Evolutionary conservation across 2,329 filamentous ascomycete genomes (phyloP).

Genomic region (Aspergillus puulaauensis): DNA sequence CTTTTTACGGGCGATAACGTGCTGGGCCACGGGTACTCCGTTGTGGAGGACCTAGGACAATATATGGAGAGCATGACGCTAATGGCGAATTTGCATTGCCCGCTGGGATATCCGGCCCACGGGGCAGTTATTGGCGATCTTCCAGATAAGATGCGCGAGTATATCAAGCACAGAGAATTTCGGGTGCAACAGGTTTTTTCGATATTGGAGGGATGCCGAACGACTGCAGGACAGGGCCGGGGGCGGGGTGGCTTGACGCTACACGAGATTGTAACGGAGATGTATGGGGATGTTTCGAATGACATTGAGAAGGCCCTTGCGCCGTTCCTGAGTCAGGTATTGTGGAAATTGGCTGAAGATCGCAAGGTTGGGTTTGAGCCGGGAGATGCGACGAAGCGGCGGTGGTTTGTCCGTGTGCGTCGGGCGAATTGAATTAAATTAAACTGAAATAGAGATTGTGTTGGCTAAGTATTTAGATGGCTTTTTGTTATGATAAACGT

Average conservation of each 20-base stretch:
- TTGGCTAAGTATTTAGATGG: background rate
- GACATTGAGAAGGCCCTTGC: conserved; percentile 39
- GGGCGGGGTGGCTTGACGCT: conserved; percentile 39
- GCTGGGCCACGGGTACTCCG: conserved; percentile 57
- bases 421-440: background rate
- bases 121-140: conserved; percentile 42
- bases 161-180: conserved; percentile 37
- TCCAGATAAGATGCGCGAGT: conserved; percentile 37
- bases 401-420: conserved; percentile 27
- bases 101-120: conserved; percentile 47
- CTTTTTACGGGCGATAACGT: conserved; percentile 83
- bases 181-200: conserved; percentile 43
- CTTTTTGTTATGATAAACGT: background rate
- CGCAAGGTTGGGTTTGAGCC: conserved; percentile 44
- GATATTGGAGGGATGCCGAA: conserved; percentile 26
- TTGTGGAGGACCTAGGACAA: conserved; percentile 39
- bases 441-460: background rate
- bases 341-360: conserved; percentile 47
- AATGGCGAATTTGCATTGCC: conserved; percentile 38
- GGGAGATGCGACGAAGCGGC: conserved; percentile 35
- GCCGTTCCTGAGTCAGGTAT: conserved; percentile 44
- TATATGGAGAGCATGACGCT: conserved; percentile 37
- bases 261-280: conserved; percentile 42
- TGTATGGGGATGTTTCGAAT: conserved; percentile 43
- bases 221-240: conserved; percentile 3